phyloP scores from a whole-genome alignment of 192 early-diverging fungal genomes.

The Coemansia sp. region DNA sequence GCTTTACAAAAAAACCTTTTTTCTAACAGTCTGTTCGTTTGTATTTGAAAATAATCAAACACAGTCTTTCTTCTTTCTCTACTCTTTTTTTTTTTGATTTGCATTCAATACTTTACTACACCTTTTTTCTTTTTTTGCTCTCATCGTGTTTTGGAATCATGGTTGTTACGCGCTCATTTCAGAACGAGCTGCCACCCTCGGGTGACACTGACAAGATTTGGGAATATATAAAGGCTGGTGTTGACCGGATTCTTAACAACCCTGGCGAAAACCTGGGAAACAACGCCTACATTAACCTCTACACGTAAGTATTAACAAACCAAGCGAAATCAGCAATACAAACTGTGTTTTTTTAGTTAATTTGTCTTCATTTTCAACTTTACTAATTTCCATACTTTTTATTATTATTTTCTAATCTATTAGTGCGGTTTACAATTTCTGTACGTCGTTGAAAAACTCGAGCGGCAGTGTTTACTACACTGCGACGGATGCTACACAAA shows the following conservation, averaged over 20 bases:
- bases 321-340: neutral
- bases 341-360: too few relatives aligned
- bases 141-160: neutral
- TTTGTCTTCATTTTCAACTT: neutral
- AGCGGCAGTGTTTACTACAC: conserved; percentile 28
- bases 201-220: conserved; percentile 63
- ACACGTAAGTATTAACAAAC: conserved; percentile 62
- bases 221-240: conserved; percentile 70
- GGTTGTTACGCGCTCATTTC: conserved; percentile 49
- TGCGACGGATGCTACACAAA: conserved; percentile 51
- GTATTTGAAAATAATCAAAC: too few relatives aligned
- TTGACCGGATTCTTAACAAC: conserved; percentile 78
- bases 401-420: conserved; percentile 1
- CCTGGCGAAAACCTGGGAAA: conserved; percentile 73
- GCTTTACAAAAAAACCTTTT: neutral
- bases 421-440: conserved; percentile 56
- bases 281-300: conserved; percentile 68
- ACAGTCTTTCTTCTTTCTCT: conserved; percentile 1
- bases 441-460: conserved; percentile 39
- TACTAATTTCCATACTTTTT: neutral
- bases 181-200: conserved; percentile 20
- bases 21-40: neutral
- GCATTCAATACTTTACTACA: too few relatives aligned
- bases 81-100: conserved; percentile 6
- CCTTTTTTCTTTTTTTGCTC: neutral